Conservation (phyloP, 768 basidiomycete genomes). For the Rhodosporidiobolus odoratus region DNA sequence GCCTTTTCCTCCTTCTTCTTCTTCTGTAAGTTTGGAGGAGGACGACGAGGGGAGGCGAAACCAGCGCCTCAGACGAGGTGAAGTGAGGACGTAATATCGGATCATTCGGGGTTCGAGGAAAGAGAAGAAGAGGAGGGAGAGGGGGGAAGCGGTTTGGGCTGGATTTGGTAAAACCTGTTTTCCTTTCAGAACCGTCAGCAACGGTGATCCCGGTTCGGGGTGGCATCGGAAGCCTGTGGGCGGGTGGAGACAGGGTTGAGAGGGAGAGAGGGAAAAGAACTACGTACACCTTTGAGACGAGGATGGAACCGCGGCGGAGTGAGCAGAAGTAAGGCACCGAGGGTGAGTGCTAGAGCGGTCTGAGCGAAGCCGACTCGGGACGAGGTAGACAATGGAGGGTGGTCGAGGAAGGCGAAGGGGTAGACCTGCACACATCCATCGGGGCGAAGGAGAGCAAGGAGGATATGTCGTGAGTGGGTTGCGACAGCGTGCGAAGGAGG, state of each 20-base stretch:
- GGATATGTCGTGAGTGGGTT: background rate
- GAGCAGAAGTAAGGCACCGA: background rate
- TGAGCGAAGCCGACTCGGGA: background rate
- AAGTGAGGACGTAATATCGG: constrained; percentile 8
- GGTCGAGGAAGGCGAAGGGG: constrained; percentile 20
- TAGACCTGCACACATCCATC: constrained; percentile 12
- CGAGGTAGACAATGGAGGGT: background rate
- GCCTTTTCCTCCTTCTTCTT: background rate
- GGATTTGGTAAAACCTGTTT: constrained; percentile 22
- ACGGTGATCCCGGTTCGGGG: too few species aligned
- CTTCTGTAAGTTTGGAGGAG: background rate
- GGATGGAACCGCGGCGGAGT: constrained; percentile 3
- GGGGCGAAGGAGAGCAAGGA: background rate
- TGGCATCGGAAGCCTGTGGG: too few species aligned
- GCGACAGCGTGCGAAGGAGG: background rate
- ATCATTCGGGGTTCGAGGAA: constrained; percentile 30
- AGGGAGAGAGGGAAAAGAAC: background rate
- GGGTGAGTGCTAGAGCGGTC: background rate
- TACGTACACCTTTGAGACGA: background rate
- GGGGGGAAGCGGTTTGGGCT: constrained; percentile 26
- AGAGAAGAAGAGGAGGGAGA: constrained; percentile 27
- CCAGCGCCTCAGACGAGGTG: background rate
- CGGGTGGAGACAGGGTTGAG: background rate
- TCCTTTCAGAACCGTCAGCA: too few species aligned
- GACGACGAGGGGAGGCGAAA: background rate